A percentile compares a stretch with the other conserved stretches of the same genome.
phyloP scores from a whole-genome alignment of 2,329 filamentous ascomycete genomes.

The Fusarium sp. region DNA sequence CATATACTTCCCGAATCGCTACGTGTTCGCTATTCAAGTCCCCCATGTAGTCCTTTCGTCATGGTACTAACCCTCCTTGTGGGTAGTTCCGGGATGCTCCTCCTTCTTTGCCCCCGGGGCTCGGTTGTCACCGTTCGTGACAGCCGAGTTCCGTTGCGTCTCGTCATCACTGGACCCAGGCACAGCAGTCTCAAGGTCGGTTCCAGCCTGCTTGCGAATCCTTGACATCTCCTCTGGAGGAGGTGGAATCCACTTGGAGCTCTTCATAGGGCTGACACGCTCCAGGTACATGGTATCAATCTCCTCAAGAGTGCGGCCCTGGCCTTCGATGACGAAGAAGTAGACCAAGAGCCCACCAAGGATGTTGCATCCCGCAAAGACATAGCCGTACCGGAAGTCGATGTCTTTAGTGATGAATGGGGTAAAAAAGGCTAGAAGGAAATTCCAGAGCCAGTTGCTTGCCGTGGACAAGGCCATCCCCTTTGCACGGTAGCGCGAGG shows the following conservation, averaged over 20 bases:
- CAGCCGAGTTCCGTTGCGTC: slow-evolving; percentile 21
- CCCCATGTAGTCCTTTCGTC: not conserved
- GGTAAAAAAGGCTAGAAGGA: slow-evolving; percentile 83
- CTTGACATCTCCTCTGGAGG: slow-evolving; percentile 61
- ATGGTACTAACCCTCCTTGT: slow-evolving; percentile 15
- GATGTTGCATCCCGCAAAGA: slow-evolving; percentile 82
- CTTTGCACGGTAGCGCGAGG: slow-evolving; percentile 72
- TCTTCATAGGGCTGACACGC: slow-evolving; percentile 75
- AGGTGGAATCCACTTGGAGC: slow-evolving; percentile 67
- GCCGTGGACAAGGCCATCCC: slow-evolving; percentile 74
- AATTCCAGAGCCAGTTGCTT: slow-evolving; percentile 81
- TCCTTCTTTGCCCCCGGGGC: slow-evolving; percentile 28
- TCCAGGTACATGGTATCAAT: slow-evolving; percentile 85
- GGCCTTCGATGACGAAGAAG: slow-evolving; percentile 83
- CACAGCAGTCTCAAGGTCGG: slow-evolving; percentile 52
- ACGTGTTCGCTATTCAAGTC: too few species aligned
- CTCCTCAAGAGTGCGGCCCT: slow-evolving; percentile 82
- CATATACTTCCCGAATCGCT: too few species aligned
- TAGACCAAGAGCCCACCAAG: slow-evolving; percentile 77
- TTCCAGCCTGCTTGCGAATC: slow-evolving; percentile 60
- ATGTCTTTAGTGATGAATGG: slow-evolving; percentile 83
- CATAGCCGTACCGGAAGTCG: slow-evolving; percentile 81
- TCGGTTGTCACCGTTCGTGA: slow-evolving; percentile 12
- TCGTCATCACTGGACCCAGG: slow-evolving; percentile 37
- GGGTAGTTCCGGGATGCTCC: slow-evolving; percentile 25